Base-by-base conservation (phyloP, 305 asterid genomes). In the Rubia peregrina region DNA sequence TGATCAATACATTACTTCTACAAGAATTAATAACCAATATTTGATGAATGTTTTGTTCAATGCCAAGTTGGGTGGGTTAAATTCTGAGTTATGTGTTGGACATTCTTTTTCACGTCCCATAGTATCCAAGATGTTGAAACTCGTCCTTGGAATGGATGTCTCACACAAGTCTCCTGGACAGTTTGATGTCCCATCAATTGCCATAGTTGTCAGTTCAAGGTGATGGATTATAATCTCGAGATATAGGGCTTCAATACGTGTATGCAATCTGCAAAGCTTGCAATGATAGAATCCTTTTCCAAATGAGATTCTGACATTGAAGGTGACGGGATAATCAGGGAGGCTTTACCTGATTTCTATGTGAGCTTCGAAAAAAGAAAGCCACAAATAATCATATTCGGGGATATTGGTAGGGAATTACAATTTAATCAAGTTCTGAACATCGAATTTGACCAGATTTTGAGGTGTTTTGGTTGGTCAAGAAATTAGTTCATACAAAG, bases 101-200 rank as follows among this genome's bases (percentile, higher is more conserved):
- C 49, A 81, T 42, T 71, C 80, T 10, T 80, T 86, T 21, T 76
- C 90, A 5, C 70, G 90, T 53, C 96, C 92, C 0, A 14, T 88
- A 81, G 83, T 90, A 21, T 87, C 96, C 0, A 88, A 83, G 79
- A 68, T 76, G 46, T 95, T 96, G n/a, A 90, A 95, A 12, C 57
- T 90, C 19, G 87, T 92, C 73, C 84, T 90, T 65, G 98, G 98
- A 61, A 90, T 90, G 96, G 96, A 89, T 68, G 98, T 92, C 9
- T 92, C 98, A 2, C 98, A 92, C n/a, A 95, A 96, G 69, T 85
- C 94, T 49, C 95, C 96, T 63, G 96, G 98, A 61, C 94, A 84
- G 69, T 88, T 96, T 68, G 96, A 92, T 71, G 44, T 89, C 62
- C 98, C 98, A 1, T 92, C 98, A 13, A 88, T 89, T 84, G 98